Evolutionary conservation across 106 monocot species (phyloP).

Genomic region (Dioscorea dumetorum): DNA sequence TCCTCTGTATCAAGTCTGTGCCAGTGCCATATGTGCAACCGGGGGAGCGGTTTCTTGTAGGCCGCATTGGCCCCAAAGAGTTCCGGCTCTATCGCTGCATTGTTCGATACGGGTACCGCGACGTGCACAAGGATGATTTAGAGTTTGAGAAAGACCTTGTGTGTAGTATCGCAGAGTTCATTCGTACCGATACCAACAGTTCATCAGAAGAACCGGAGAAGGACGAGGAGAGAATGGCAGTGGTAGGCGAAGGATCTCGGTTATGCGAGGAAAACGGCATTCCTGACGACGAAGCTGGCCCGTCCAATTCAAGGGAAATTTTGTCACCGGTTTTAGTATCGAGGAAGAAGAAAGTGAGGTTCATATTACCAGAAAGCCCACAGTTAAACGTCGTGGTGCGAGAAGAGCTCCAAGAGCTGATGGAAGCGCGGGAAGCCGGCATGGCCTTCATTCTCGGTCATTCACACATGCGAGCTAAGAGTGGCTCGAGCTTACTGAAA

Average conservation of each 20-base stretch:
- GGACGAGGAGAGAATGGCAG: slow-evolving; percentile 56
- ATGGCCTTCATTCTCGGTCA: slow-evolving; percentile 87
- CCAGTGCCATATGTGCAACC: slow-evolving; percentile 70
- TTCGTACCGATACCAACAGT: slow-evolving; percentile 38
- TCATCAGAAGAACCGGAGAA: slow-evolving; percentile 27
- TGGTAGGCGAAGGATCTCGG: slow-evolving; percentile 39
- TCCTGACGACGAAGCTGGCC: slow-evolving; percentile 18
- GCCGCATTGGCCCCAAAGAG: slow-evolving; percentile 79
- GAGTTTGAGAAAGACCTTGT: slow-evolving; percentile 92
- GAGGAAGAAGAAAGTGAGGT: slow-evolving; percentile 67
- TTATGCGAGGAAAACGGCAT: slow-evolving; percentile 30
- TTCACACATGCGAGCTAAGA: slow-evolving; percentile 74
- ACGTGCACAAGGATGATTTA: slow-evolving; percentile 79
- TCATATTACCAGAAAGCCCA: slow-evolving; percentile 65
- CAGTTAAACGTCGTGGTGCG: slow-evolving; percentile 21
- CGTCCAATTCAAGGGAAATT: slow-evolving; percentile 48
- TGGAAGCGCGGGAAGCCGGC: slow-evolving; percentile 91
- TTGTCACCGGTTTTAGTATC: slow-evolving; percentile 28
- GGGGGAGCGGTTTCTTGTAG: slow-evolving; percentile 78
- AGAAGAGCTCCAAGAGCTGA: slow-evolving; percentile 73
- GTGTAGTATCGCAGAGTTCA: slow-evolving; percentile 90
- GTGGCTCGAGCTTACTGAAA: slow-evolving; percentile 70
- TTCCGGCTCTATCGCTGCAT: slow-evolving; percentile 81
- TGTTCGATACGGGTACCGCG: slow-evolving; percentile 89
- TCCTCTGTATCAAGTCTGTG: slow-evolving; percentile 87